phyloP scores from a whole-genome alignment of 2,329 filamentous ascomycete genomes.

The Incumbomyces lentus region DNA sequence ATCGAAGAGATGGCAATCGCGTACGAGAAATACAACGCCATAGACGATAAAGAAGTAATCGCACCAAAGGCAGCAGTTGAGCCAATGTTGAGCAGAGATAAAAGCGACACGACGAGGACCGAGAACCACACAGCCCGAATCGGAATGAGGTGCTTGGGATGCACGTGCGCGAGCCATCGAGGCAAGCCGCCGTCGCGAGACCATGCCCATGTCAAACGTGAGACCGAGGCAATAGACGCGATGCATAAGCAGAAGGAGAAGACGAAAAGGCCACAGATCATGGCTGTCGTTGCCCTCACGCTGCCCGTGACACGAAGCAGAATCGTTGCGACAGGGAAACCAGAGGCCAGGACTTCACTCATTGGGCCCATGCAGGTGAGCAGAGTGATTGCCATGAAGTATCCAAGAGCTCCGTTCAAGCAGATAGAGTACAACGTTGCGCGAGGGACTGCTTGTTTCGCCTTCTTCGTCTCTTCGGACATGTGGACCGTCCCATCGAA shows the following conservation, averaged over 20 bases:
- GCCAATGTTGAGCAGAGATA: slow-evolving; percentile 31
- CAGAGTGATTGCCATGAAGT: slow-evolving; percentile 28
- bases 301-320: slow-evolving; percentile 20
- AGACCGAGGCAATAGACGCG: slow-evolving; percentile 35
- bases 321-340: slow-evolving; percentile 21
- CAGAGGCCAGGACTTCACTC: slow-evolving; percentile 12
- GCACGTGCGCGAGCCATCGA: slow-evolving; percentile 24
- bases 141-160: slow-evolving; percentile 26
- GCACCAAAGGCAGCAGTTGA: slow-evolving; percentile 28
- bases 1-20: slow-evolving; percentile 35
- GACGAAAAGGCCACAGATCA: slow-evolving; percentile 20
- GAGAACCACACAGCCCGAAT: slow-evolving; percentile 28
- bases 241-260: slow-evolving; percentile 26
- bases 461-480: slow-evolving; percentile 29
- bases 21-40: slow-evolving; percentile 29
- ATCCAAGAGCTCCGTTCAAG: slow-evolving; percentile 27
- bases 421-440: slow-evolving; percentile 28
- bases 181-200: slow-evolving; percentile 35
- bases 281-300: slow-evolving; percentile 11
- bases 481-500: slow-evolving; percentile 23
- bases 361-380: slow-evolving; percentile 27
- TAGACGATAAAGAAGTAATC: slow-evolving; percentile 29
- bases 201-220: slow-evolving; percentile 40
- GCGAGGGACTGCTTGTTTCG: slow-evolving; percentile 25
- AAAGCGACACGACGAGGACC: slow-evolving; percentile 24